A percentile compares a stretch with the other conserved stretches of the same genome.
Evolutionary conservation across 495 filamentous ascomycete species (phyloP).

Genomic region (Amorphotheca resinae): DNA sequence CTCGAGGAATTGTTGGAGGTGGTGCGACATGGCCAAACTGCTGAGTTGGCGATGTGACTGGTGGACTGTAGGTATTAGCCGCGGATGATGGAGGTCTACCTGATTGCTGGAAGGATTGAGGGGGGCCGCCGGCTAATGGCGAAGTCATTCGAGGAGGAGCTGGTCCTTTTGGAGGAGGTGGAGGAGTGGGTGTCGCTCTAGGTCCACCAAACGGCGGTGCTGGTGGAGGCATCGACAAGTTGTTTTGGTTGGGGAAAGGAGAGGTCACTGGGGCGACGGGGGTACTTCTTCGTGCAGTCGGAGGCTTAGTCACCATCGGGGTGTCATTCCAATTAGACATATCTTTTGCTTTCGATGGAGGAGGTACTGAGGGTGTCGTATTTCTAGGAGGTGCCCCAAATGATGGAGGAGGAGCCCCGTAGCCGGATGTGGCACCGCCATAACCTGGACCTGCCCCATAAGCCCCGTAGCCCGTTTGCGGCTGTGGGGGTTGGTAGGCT

Average conservation of each 20-base stretch:
- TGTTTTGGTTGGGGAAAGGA: constrained; percentile 52
- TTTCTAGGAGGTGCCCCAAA: constrained; percentile 23
- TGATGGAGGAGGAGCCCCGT: constrained; percentile 23
- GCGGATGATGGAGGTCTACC: constrained; percentile 45
- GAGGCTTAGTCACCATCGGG: constrained; percentile 70
- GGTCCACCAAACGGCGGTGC: constrained; percentile 30
- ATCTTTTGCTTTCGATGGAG: constrained; percentile 58
- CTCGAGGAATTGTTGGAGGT: constrained; percentile 50
- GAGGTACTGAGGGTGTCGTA: constrained; percentile 47
- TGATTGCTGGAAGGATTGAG: constrained; percentile 33
- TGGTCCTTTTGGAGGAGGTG: constrained; percentile 46
- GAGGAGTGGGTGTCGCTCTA: constrained; percentile 35
- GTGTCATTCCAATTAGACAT: constrained; percentile 88
- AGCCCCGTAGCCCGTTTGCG: constrained; percentile 10
- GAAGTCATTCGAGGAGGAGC: constrained; percentile 40
- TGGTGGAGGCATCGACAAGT: constrained; percentile 29
- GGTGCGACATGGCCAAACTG: constrained; percentile 33
- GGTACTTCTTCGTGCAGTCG: constrained; percentile 55
- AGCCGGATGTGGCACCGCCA: constrained; percentile 1
- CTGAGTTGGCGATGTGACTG: constrained; percentile 32
- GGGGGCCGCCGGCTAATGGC: constrained; percentile 36
- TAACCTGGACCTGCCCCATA: constrained; percentile 1
- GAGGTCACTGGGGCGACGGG: constrained; percentile 52
- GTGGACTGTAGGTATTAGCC: constrained; percentile 63
- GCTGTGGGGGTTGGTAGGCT: constrained; percentile 16